Evolutionary conservation across 106 monocot species (phyloP), one percentile per base, ranked within the genome.

Genomic region (Dendrobium catenatum): DNA sequence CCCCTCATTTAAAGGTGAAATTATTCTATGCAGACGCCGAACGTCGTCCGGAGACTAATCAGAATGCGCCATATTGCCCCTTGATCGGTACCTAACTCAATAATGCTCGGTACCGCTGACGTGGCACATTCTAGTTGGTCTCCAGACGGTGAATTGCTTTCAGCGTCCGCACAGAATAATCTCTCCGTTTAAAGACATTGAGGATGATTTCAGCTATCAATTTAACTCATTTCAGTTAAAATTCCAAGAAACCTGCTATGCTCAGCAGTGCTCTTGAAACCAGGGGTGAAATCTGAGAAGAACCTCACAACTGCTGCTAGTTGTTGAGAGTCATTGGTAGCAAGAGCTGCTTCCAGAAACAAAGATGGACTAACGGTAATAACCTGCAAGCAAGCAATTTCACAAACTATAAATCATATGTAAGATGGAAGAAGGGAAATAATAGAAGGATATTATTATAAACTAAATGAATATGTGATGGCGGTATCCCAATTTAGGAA

Each of bases 301-400:
- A 90, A 90, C 46, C 93, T 88, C 77, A 93, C 46, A 44, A 90
- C 85, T 1, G 93, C 86, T 49, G 93, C 88, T 18, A 93, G 85
- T 56, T 90, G 88, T 79, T 82, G 84, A 1, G 83, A 18, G 54
- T 88, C 85, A 19, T 87, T 88, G 77, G 83, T 81, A 9, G 80
- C 81, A 78, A 90, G 55, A 74, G 88, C 93, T 80, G 90, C 90
- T 84, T 93, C 93, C 26, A 93, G 88, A 78, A 93, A 93, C 41
- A 93, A 72, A 40, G 88, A 84, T 84, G 93, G 88, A 43, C 58
- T 80, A 17, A 93, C 90, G 9, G 90, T 93, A 20, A 88, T 88
- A 4, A 93, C 90, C 93, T 93, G 85, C 72, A 73, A 27, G 77
- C 49, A 76, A 19, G 10, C 27, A 74, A 42, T 74, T 20, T 74